These are phyloP conservation scores for Pluteus cervinus DNA, from an alignment of 768 basidiomycete species.

Conservation along the genomic window DNA sequence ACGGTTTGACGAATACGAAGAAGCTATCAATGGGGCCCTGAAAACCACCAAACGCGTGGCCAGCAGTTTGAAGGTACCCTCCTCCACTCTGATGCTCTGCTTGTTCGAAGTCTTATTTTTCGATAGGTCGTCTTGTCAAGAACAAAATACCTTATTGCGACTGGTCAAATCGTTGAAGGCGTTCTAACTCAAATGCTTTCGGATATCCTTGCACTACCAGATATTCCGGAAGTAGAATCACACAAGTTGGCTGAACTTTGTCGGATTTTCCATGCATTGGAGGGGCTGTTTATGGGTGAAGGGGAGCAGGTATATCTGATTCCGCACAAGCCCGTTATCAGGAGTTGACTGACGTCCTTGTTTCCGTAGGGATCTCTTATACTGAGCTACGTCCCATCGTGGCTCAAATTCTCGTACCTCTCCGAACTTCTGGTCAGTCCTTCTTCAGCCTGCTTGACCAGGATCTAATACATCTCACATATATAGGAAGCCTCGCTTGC, in stretches of 20 bases:
- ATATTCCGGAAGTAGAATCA: slow-evolving; percentile 88
- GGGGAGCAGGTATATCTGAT: slow-evolving; percentile 42
- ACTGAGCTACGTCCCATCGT: slow-evolving; percentile 82
- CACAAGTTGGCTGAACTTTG: slow-evolving; percentile 79
- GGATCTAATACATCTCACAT: background rate
- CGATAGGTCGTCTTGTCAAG: slow-evolving; percentile 60
- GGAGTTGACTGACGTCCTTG: background rate
- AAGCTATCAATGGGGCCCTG: slow-evolving; percentile 53
- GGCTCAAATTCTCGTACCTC: slow-evolving; percentile 94
- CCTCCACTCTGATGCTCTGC: background rate
- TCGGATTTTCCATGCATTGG: slow-evolving; percentile 69
- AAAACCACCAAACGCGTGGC: slow-evolving; percentile 58
- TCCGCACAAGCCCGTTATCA: slow-evolving; percentile 1
- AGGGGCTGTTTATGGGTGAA: slow-evolving; percentile 73
- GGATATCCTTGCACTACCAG: slow-evolving; percentile 69
- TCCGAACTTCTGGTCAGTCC: slow-evolving; percentile 79
- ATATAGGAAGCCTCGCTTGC: slow-evolving; percentile 84
- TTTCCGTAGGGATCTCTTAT: slow-evolving; percentile 63
- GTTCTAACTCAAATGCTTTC: slow-evolving; percentile 61
- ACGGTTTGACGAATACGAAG: slow-evolving; percentile 73
- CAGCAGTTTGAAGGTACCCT: slow-evolving; percentile 63
- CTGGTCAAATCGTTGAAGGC: slow-evolving; percentile 67
- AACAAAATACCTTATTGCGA: slow-evolving; percentile 62
- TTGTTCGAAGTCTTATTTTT: slow-evolving; percentile 1
- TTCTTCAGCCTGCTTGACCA: slow-evolving; percentile 1